Evolutionary conservation across 2,329 filamentous ascomycete species (phyloP).

Genomic region (Parasarocladium wereldwijsianum): DNA sequence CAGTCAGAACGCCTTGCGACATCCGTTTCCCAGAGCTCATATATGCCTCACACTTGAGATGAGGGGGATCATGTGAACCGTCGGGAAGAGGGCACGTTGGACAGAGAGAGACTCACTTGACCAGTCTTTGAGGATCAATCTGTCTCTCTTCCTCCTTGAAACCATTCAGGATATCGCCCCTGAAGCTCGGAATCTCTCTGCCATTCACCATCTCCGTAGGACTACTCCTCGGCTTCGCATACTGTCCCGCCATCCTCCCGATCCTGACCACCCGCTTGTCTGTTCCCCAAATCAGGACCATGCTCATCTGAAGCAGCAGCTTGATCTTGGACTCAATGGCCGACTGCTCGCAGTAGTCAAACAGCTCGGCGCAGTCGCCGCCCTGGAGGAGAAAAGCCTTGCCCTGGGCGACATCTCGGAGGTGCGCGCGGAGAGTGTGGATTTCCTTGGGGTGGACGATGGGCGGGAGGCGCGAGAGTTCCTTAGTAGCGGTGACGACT

Average conservation of each 20-base stretch:
- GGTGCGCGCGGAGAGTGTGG: slow-evolving; percentile 57
- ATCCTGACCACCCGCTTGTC: slow-evolving; percentile 79
- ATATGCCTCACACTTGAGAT: too few relatives aligned
- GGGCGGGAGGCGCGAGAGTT: slow-evolving; percentile 57
- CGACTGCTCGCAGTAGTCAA: slow-evolving; percentile 83
- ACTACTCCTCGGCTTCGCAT: slow-evolving; percentile 86
- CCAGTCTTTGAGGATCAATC: slow-evolving; percentile 70
- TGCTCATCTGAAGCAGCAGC: slow-evolving; percentile 88
- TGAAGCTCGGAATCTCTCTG: slow-evolving; percentile 72
- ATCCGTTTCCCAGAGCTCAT: too few relatives aligned
- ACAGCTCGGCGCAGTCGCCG: slow-evolving; percentile 92
- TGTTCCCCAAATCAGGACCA: slow-evolving; percentile 83
- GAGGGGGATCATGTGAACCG: slow-evolving; percentile 4
- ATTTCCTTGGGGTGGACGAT: slow-evolving; percentile 74
- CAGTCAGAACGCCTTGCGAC: too few relatives aligned
- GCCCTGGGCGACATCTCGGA: slow-evolving; percentile 76
- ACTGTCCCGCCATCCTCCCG: slow-evolving; percentile 92
- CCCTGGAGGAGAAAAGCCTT: slow-evolving; percentile 92
- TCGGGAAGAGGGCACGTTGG: not conserved
- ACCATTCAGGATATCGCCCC: slow-evolving; percentile 91
- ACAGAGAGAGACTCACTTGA: slow-evolving; percentile 35
- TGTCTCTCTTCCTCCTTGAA: slow-evolving; percentile 60
- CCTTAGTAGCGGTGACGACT: slow-evolving; percentile 43
- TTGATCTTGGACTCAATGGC: slow-evolving; percentile 96
- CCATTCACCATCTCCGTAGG: slow-evolving; percentile 73